A percentile compares a stretch with the other conserved stretches of the same genome.
Evolutionary conservation across 2,329 filamentous ascomycete species (phyloP).

Genomic region (Apiospora koreana): DNA sequence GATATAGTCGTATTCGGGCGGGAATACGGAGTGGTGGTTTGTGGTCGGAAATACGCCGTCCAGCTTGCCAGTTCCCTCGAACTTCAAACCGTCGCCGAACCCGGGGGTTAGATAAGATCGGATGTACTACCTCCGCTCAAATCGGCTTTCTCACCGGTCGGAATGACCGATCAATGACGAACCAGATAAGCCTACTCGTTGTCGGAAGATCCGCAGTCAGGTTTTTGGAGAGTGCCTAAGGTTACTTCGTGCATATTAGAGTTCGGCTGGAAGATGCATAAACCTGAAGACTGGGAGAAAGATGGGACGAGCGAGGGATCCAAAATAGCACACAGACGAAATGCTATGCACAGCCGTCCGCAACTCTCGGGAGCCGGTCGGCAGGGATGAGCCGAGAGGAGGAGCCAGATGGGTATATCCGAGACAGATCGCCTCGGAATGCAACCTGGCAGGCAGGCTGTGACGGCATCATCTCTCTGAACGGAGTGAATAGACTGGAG

Average conservation of each 20-base stretch:
- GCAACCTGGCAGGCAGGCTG: not conserved
- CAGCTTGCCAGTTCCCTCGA: not conserved
- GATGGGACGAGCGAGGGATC: not conserved
- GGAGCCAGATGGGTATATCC: not conserved
- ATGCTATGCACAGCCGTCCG: not conserved
- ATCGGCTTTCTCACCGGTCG: not conserved
- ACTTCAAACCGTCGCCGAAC: not conserved
- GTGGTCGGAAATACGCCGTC: not conserved
- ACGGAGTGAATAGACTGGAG: not conserved
- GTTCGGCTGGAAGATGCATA: not conserved
- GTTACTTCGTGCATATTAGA: not conserved
- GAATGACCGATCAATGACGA: not conserved
- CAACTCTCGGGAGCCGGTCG: not conserved
- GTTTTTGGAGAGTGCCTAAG: not conserved
- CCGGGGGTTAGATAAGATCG: not conserved
- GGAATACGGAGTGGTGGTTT: not conserved
- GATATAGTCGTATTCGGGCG: not conserved
- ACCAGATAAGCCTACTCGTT: not conserved
- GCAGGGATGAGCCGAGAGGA: not conserved
- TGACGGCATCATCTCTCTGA: not conserved
- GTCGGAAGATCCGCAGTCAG: not conserved
- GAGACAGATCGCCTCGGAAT: not conserved
- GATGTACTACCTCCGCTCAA: not conserved
- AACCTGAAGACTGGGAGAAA: not conserved
- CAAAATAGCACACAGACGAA: not conserved